A percentile compares a stretch with the other conserved stretches of the same genome.
Conservation (phyloP, 2,329 filamentous ascomycete species). For the Coniella lustricola region DNA sequence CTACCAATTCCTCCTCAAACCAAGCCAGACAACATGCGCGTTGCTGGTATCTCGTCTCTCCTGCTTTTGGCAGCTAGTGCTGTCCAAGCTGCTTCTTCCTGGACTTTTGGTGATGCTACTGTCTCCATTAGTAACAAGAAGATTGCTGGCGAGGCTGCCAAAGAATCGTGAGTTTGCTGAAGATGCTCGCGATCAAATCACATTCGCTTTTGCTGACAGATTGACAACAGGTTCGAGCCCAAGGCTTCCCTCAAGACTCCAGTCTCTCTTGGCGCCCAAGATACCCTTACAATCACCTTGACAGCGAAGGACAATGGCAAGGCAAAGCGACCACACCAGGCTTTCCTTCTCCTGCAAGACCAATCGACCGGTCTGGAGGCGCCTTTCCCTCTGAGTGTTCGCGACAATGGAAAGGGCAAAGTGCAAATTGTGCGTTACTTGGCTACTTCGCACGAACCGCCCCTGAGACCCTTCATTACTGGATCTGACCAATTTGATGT, state of each 20-base stretch:
- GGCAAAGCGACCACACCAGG: slow-evolving; percentile 84
- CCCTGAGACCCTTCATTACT: background rate
- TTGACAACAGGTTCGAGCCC: slow-evolving; percentile 44
- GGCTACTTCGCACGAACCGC: slow-evolving; percentile 1
- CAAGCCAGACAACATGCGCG: slow-evolving; percentile 30
- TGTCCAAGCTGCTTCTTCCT: slow-evolving; percentile 50
- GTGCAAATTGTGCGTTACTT: slow-evolving; percentile 69
- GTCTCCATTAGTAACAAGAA: slow-evolving; percentile 62
- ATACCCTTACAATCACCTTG: slow-evolving; percentile 74
- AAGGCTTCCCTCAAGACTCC: slow-evolving; percentile 55
- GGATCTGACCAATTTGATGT: slow-evolving; percentile 22
- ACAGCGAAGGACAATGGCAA: slow-evolving; percentile 74
- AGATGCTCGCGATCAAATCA: background rate
- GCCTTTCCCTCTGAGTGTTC: slow-evolving; percentile 75
- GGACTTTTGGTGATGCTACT: slow-evolving; percentile 68
- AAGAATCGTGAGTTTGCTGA: slow-evolving; percentile 54
- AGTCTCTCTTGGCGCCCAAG: slow-evolving; percentile 58
- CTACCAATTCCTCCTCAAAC: slow-evolving; percentile 3
- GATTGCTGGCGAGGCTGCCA: slow-evolving; percentile 44
- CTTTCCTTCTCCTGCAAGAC: slow-evolving; percentile 80
- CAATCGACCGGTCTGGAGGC: slow-evolving; percentile 70
- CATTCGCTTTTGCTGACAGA: slow-evolving; percentile 18
- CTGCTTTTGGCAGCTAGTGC: slow-evolving; percentile 43
- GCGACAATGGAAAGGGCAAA: slow-evolving; percentile 80
- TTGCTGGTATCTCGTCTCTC: slow-evolving; percentile 33